Percentiles rank a stretch among this genome's conserved stretches.
Conservation (phyloP, 2,329 filamentous ascomycete genomes). For the Exserohilum turcica region DNA sequence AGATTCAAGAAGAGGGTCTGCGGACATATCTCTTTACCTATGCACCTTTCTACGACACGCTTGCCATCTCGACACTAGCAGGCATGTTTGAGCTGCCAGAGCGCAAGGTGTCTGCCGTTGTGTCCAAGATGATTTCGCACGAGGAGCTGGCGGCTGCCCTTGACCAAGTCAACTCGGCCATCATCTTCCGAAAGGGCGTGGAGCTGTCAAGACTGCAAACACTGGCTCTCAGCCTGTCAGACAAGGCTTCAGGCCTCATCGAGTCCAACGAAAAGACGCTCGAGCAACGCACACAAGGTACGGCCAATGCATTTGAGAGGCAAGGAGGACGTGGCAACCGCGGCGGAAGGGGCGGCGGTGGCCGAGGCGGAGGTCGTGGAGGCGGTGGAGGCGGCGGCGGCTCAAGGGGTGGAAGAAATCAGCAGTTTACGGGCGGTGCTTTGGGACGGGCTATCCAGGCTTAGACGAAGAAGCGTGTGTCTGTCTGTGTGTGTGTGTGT, state of each 20-base stretch:
- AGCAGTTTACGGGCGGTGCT: slow-evolving; percentile 81
- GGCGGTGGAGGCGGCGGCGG: slow-evolving; percentile 65
- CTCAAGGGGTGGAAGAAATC: slow-evolving; percentile 63
- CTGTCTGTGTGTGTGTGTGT: neutral
- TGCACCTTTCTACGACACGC: slow-evolving; percentile 97
- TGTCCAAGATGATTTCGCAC: slow-evolving; percentile 99
- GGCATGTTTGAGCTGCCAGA: slow-evolving; percentile 93
- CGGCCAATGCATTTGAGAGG: slow-evolving; percentile 91
- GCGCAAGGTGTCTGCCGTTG: slow-evolving; percentile 89
- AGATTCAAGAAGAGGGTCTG: slow-evolving; percentile 98
- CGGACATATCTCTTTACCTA: slow-evolving; percentile 99
- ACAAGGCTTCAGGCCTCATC: slow-evolving; percentile 95
- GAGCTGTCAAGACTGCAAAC: slow-evolving; percentile 96
- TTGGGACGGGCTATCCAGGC: slow-evolving; percentile 64
- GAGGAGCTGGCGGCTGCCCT: slow-evolving; percentile 95
- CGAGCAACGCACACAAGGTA: slow-evolving; percentile 95
- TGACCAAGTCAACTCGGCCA: slow-evolving; percentile 94
- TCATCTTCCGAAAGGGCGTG: slow-evolving; percentile 99
- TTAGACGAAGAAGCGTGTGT: slow-evolving; percentile 28
- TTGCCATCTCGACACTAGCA: slow-evolving; percentile 82
- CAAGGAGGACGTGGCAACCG: slow-evolving; percentile 82
- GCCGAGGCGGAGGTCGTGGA: slow-evolving; percentile 60
- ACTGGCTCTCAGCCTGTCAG: slow-evolving; percentile 87
- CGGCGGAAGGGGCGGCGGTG: slow-evolving; percentile 61
- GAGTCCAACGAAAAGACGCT: slow-evolving; percentile 97